Conservation (phyloP, 176 grass and related monocot genomes). For the Oryza longistaminata region DNA sequence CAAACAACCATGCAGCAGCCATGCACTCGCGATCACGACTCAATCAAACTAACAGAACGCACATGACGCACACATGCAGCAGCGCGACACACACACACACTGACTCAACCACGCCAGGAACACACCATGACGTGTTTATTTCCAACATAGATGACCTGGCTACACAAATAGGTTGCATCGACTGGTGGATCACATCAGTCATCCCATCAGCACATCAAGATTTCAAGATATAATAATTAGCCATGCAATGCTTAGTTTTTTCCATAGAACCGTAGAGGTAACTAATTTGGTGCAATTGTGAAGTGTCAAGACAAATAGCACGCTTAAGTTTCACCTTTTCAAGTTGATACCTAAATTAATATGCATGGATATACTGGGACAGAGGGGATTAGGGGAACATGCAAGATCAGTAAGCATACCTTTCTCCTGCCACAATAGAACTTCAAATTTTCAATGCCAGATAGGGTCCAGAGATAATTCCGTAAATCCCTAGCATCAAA, state of each 20-base stretch:
- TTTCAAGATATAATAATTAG: background rate
- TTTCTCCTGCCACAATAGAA: background rate
- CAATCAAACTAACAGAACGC: too few relatives aligned
- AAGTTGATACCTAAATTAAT: background rate
- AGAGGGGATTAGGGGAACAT: too few relatives aligned
- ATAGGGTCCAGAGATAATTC: background rate
- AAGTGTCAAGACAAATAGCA: background rate
- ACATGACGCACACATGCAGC: too few relatives aligned
- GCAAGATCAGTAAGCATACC: constrained; percentile 28
- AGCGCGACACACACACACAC: too few relatives aligned
- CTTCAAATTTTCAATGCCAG: background rate
- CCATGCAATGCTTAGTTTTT: background rate
- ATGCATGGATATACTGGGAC: too few relatives aligned
- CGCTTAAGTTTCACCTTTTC: background rate
- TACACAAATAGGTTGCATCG: background rate
- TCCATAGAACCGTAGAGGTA: background rate
- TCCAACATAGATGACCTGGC: background rate
- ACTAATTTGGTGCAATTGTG: background rate
- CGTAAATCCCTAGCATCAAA: background rate
- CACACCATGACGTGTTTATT: too few relatives aligned
- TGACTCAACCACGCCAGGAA: too few relatives aligned
- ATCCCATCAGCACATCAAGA: background rate
- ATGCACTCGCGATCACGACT: too few relatives aligned
- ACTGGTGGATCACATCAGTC: background rate
- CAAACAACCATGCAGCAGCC: too few relatives aligned